phyloP scores from a whole-genome alignment of 2,329 filamentous ascomycete species.

The Colletotrichum filicis region DNA sequence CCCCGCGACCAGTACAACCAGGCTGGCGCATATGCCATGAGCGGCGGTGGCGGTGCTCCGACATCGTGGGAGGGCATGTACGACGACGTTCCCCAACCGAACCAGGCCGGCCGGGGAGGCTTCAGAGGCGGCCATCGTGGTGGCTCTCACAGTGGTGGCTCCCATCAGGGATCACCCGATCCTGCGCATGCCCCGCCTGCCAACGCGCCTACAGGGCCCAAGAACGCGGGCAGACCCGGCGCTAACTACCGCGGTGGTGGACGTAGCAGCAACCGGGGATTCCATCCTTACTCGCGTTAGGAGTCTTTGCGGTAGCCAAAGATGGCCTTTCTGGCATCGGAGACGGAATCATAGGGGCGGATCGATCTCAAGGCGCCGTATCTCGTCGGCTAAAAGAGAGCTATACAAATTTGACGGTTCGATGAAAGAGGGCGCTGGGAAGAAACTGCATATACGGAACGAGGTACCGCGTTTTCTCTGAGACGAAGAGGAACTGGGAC shows the following conservation, averaged over 20 bases:
- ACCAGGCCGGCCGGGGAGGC: constrained; percentile 57
- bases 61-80: constrained; percentile 99
- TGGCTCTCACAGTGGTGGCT: constrained; percentile 53
- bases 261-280: constrained; percentile 78
- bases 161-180: constrained; percentile 52
- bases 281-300: constrained; percentile 75
- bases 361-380: background rate
- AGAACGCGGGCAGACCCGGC: constrained; percentile 91
- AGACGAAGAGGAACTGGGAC: background rate
- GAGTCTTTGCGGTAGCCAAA: background rate
- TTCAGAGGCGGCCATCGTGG: constrained; percentile 44
- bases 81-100: constrained; percentile 89
- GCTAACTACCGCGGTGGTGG: constrained; percentile 95
- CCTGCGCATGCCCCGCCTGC: constrained; percentile 61
- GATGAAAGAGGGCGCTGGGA: background rate
- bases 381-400: background rate
- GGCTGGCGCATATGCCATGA: constrained; percentile 45
- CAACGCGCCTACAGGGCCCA: constrained; percentile 88
- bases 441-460: background rate
- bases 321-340: background rate
- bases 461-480: background rate
- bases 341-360: background rate
- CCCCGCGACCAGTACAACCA: constrained; percentile 43
- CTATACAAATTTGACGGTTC: background rate
- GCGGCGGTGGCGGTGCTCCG: constrained; percentile 69